These are phyloP conservation scores for Heliosperma pusillum DNA, from an alignment of 148 eudicot species.

Conservation along the genomic window DNA sequence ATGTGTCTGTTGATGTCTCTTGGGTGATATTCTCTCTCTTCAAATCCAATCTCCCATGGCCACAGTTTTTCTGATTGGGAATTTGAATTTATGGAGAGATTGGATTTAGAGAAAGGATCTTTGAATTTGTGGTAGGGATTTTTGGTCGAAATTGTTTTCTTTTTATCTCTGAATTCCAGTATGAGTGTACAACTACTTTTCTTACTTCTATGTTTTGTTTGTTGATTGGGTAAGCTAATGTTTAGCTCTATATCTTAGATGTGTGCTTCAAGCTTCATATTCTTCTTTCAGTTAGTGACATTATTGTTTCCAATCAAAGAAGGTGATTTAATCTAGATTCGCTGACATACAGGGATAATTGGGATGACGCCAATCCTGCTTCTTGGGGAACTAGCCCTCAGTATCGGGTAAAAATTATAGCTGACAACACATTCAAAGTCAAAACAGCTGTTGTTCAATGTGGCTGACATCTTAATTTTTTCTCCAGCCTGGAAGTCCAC, in stretches of 20 bases:
- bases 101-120: no score
- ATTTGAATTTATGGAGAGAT: neutral
- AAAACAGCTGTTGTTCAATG: conserved; percentile 5
- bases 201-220: neutral
- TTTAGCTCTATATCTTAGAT: neutral
- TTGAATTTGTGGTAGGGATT: neutral
- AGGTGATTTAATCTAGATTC: neutral
- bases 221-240: conserved; percentile 1
- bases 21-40: neutral
- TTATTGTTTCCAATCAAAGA: neutral
- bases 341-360: conserved; percentile 61
- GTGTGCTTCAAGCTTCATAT: neutral
- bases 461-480: conserved; percentile 10
- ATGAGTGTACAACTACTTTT: neutral
- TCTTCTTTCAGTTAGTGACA: neutral
- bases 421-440: neutral
- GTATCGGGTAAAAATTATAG: conserved; percentile 58
- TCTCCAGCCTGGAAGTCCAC: conserved; percentile 87
- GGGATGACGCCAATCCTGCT: conserved; percentile 97
- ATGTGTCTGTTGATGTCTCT: neutral
- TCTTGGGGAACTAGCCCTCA: conserved; percentile 97
- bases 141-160: neutral
- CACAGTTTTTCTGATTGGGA: neutral
- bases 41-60: neutral
- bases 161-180: neutral